Conservation (phyloP, 306 rosid genomes). For the Astragalus glycyphyllos region DNA sequence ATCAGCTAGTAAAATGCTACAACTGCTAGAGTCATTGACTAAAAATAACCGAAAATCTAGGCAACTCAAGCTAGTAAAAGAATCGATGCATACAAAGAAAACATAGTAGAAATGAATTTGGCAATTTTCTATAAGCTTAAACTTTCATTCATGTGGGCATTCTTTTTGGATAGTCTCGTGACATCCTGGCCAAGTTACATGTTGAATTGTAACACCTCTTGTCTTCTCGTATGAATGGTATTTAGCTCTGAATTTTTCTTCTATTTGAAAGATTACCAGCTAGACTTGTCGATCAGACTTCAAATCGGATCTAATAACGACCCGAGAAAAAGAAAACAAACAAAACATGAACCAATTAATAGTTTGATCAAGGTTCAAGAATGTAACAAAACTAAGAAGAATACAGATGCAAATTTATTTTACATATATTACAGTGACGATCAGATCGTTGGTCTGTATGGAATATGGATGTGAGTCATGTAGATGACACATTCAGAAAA, state of each 20-base stretch:
- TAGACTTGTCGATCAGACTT: not conserved
- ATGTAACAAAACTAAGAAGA: slow-evolving; percentile 12
- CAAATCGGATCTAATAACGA: not conserved
- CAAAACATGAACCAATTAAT: slow-evolving; percentile 20
- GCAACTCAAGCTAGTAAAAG: not conserved
- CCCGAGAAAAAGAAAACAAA: slow-evolving; percentile 7
- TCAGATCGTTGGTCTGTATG: slow-evolving; percentile 9
- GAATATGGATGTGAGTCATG: not conserved
- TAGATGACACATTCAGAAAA: slow-evolving; percentile 36
- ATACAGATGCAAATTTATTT: slow-evolving; percentile 16
- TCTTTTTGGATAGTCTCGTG: not conserved
- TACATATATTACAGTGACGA: slow-evolving; percentile 18
- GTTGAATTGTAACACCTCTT: not conserved
- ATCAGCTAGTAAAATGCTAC: not conserved
- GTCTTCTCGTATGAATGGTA: not conserved
- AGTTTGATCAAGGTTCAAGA: not conserved
- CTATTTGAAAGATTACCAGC: not conserved
- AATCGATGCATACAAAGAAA: slow-evolving; percentile 1
- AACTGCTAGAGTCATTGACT: not conserved
- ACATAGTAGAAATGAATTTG: not conserved
- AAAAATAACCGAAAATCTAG: not conserved
- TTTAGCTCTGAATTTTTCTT: slow-evolving; percentile 1
- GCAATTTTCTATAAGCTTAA: not conserved
- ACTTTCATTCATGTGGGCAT: not conserved
- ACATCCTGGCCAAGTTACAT: not conserved